Evolutionary conservation across 345 rosid genomes (phyloP), one percentile per base, ranked within the genome.

Genomic region (Laguncularia racemosa): DNA sequence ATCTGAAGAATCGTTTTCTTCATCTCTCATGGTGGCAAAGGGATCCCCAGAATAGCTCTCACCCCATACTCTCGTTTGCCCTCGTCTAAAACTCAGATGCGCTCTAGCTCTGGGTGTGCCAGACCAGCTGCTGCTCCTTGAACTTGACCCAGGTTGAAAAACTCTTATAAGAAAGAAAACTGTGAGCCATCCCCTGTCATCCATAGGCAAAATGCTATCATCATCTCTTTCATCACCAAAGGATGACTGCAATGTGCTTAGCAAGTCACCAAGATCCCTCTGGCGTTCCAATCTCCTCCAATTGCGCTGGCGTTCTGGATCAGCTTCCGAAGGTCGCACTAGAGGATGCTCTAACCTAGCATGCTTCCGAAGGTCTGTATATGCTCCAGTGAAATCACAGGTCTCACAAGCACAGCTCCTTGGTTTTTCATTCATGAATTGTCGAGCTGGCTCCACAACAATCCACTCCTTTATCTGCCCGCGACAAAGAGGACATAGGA

Each of bases 271-370:
- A 28, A 93, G 65, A 60, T 93, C 99, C 71, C 99, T 84, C 76
- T 89, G 95, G 21, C 92, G 92, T 77, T 93, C 97, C 68, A 93
- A 66, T 78, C 91, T 78, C 78, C 97, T 85, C 99, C 99, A 93
- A 57, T 73, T 84, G 53, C 91, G 88, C 61, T 87, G 88, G 56
- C 99, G 70, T 73, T 85, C 99, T 10, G 95, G 99, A 65, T 89
- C 96, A 57, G 84, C 84, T 75, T 82, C 90, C 16, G 97, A 74
- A 17, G 99, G 99, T 13, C 99, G 86, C 12, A 74, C 90, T 46
- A 77, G 72, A 4, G 99, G 99, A 65, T 93, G 99, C 53, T 68
- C 87, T 16, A 74, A 43, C 78, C 96, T 84, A 3, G 99, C 97
- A 67, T 93, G 99, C 71, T 85, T 89, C 76, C 99, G 82, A 21